These are phyloP conservation scores for Cystofilobasidium macerans DNA, from an alignment of 768 basidiomycete species.

Conservation along the genomic window DNA sequence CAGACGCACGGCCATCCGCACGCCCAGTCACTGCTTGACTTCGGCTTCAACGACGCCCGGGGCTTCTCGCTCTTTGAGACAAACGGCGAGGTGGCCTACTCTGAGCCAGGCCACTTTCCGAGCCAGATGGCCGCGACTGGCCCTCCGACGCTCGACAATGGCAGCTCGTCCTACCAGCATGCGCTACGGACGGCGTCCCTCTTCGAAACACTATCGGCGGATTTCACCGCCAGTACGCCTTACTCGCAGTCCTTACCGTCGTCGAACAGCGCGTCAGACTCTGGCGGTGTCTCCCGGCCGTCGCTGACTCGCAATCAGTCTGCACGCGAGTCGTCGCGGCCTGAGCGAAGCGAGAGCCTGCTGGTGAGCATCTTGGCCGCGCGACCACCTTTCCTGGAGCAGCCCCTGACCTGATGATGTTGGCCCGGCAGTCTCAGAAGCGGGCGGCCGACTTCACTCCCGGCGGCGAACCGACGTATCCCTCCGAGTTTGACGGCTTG, in stretches of 20 bases:
- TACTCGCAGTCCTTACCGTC: conserved; percentile 3
- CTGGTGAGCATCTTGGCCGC: not conserved
- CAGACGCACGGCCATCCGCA: conserved; percentile 3
- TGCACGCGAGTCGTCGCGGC: not conserved
- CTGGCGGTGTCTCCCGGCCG: not conserved
- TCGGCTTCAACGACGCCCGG: conserved; percentile 4
- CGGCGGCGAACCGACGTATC: conserved; percentile 20
- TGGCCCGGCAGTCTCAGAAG: conserved; percentile 15
- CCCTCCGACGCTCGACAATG: conserved; percentile 17
- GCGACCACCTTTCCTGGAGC: not conserved
- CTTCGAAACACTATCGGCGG: conserved; percentile 29
- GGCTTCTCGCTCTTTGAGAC: conserved; percentile 18
- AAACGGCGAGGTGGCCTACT: conserved; percentile 24
- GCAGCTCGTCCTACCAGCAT: conserved; percentile 30
- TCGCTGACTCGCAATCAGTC: not conserved
- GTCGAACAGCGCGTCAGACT: not conserved
- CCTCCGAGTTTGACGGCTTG: conserved; percentile 10
- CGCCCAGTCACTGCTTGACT: conserved; percentile 16
- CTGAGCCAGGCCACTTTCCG: conserved; percentile 21
- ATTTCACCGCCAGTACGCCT: not conserved
- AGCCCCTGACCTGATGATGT: not conserved
- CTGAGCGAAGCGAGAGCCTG: conserved; percentile 1
- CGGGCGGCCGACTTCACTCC: conserved; percentile 21
- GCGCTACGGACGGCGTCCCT: conserved; percentile 31
- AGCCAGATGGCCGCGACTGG: not conserved